A percentile compares a stretch with the other conserved stretches of the same genome.
Evolutionary conservation across 1,284 basidiomycete species (phyloP).

Genomic region (Boletus putidus): DNA sequence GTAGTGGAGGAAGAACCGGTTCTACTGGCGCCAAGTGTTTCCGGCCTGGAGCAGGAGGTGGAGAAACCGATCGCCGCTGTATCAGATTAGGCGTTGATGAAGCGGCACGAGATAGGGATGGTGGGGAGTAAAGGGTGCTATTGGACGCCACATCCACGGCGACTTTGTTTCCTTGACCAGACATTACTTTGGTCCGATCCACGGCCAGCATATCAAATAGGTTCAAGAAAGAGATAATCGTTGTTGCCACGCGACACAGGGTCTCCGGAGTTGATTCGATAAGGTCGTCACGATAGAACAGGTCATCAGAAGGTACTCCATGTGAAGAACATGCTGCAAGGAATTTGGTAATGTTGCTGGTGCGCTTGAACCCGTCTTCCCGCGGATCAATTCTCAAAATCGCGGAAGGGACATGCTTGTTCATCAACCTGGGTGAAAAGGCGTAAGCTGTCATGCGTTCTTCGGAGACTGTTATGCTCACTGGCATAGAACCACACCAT

Average conservation of each 20-base stretch:
- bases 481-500: conserved; percentile 88
- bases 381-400: conserved; percentile 63
- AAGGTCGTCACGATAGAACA: conserved; percentile 71
- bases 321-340: conserved; percentile 66
- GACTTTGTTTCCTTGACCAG: conserved; percentile 40
- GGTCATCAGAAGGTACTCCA: conserved; percentile 59
- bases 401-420: conserved; percentile 63
- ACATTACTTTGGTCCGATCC: conserved; percentile 47
- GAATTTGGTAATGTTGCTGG: conserved; percentile 72
- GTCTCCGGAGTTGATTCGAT: conserved; percentile 58
- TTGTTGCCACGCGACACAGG: conserved; percentile 64
- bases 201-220: conserved; percentile 54
- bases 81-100: conserved; percentile 66
- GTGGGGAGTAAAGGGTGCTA: conserved; percentile 38
- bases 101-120: conserved; percentile 42
- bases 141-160: conserved; percentile 15
- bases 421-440: conserved; percentile 56
- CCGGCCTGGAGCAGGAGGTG: conserved; percentile 37
- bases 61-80: conserved; percentile 33
- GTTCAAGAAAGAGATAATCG: conserved; percentile 64
- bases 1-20: conserved; percentile 51
- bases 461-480: conserved; percentile 43
- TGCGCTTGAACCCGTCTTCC: conserved; percentile 66
- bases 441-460: not conserved
- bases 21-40: conserved; percentile 57